Base-by-base conservation (phyloP, 2,329 filamentous ascomycete genomes). In the Coniochaeta sp. region DNA sequence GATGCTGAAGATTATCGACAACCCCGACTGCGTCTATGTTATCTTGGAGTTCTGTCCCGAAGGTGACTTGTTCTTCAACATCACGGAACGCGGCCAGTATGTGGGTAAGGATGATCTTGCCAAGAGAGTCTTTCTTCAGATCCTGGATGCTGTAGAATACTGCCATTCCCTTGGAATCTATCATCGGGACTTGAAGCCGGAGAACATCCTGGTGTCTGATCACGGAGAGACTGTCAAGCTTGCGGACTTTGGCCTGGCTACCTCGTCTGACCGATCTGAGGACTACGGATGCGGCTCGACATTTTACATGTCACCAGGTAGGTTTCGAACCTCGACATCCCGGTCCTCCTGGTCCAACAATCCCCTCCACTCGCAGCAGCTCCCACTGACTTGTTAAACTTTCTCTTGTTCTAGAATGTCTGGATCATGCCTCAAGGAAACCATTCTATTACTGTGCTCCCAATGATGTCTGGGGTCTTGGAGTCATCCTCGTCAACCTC, bases 291-390 rank as follows among this genome's bases (percentile, higher is more conserved):
- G 95, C 74, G 95, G 95, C 64, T 98, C 95, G 34, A 98, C 93
- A 16, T 98, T 98, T 71, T 99, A 99, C 79, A 99, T 98, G 95
- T 96, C 92, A 71, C 95, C 95, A 85, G 93, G 93, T 97, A 89
- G 74, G 85, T 79, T 62, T 55, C 56, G 52, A 58, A 56, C 34
- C 55, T 44, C 17, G 59, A 34, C 70, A 61, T 60, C 28, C 30
- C 62, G 60, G 58, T 64, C 59, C 54, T 61, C 26, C 30, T 32
- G 36, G 57, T 60, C 62, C 58, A 52, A 62, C 54, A 58, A 44
- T 61, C 55, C 44, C 59, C 57, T 59, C 57, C n/a, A n/a, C 60
- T 54, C 55, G 60, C 47, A 57, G 62, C 19, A 28, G 61, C 58
- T 50, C 16, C 64, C 64, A 65, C 65, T 71, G 63, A 72, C 69